Conservation (phyloP, 2,329 filamentous ascomycete species). For the Pseudogymnoascus pannorum region DNA sequence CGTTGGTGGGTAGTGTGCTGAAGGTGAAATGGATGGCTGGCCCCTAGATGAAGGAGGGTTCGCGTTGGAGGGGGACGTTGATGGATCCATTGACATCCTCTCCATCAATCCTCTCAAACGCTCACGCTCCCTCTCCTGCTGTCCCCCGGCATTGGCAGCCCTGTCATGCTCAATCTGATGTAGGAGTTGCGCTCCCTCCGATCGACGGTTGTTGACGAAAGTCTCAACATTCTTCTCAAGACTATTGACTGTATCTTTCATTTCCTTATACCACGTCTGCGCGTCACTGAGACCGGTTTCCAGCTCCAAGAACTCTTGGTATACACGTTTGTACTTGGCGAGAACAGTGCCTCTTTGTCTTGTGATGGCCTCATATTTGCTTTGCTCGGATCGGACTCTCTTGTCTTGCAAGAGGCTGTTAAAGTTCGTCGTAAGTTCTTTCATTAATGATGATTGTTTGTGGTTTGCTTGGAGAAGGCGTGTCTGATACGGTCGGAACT, state of each 20-base stretch:
- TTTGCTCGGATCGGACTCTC: conserved; percentile 86
- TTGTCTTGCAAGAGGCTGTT: conserved; percentile 88
- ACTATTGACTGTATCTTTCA: conserved; percentile 89
- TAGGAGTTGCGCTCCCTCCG: conserved; percentile 84
- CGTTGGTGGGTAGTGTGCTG: conserved; percentile 44
- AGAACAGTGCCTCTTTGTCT: conserved; percentile 74
- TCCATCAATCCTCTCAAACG: conserved; percentile 88
- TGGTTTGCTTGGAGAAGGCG: conserved; percentile 88
- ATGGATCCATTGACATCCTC: conserved; percentile 79
- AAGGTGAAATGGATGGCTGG: conserved; percentile 30
- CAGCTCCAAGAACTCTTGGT: conserved; percentile 87
- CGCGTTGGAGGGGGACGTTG: conserved; percentile 33
- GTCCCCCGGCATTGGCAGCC: conserved; percentile 24
- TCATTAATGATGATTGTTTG: conserved; percentile 90
- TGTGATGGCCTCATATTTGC: conserved; percentile 85
- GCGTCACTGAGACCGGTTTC: conserved; percentile 79
- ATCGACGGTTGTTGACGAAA: conserved; percentile 89
- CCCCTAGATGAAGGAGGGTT: conserved; percentile 33
- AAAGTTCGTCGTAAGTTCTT: conserved; percentile 83
- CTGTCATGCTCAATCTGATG: conserved; percentile 56
- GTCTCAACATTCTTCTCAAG: conserved; percentile 92
- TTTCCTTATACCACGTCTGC: conserved; percentile 89
- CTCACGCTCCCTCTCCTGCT: conserved; percentile 73
- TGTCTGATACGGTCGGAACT: conserved; percentile 89
- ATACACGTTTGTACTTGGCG: conserved; percentile 81